These are phyloP conservation scores for Colletotrichum sp. DNA, from an alignment of 2,329 filamentous ascomycete species.

Conservation along the genomic window DNA sequence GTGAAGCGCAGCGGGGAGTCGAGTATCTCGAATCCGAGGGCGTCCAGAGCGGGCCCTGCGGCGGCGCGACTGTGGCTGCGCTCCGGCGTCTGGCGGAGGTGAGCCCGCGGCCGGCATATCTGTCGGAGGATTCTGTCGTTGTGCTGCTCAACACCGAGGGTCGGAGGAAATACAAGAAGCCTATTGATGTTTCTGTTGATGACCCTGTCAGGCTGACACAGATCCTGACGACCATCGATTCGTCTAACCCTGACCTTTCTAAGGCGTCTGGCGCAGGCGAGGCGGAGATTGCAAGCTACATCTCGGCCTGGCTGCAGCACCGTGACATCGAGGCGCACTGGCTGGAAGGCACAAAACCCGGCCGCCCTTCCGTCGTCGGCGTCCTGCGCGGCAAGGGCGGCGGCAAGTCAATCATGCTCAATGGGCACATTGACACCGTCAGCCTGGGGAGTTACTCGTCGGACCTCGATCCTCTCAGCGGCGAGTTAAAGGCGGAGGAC, in stretches of 20 bases:
- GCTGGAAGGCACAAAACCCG: slow-evolving; percentile 45
- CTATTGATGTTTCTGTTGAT: slow-evolving; percentile 43
- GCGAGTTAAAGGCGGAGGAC: slow-evolving; percentile 35
- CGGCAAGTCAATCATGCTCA: slow-evolving; percentile 55
- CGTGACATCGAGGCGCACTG: slow-evolving; percentile 55
- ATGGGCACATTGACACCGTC: slow-evolving; percentile 59
- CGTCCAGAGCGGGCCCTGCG: slow-evolving; percentile 66
- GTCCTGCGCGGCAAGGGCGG: slow-evolving; percentile 49
- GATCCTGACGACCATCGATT: slow-evolving; percentile 52
- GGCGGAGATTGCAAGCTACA: slow-evolving; percentile 47
- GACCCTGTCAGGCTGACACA: slow-evolving; percentile 48
- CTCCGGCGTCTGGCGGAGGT: slow-evolving; percentile 48
- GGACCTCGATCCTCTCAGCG: slow-evolving; percentile 48
- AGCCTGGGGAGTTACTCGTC: slow-evolving; percentile 46
- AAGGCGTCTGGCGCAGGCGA: slow-evolving; percentile 49
- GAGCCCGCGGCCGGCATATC: slow-evolving; percentile 32
- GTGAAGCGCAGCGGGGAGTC: slow-evolving; percentile 65
- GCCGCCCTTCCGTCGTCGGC: slow-evolving; percentile 56
- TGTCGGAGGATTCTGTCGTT: slow-evolving; percentile 58
- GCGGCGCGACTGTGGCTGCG: slow-evolving; percentile 62
- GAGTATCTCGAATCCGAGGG: slow-evolving; percentile 52
- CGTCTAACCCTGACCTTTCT: slow-evolving; percentile 49
- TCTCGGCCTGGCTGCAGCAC: slow-evolving; percentile 55
- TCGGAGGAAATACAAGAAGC: slow-evolving; percentile 54
- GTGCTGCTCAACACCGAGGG: slow-evolving; percentile 74